phyloP scores from a whole-genome alignment of 169 alveolate species.

The Babesia gibsoni region DNA sequence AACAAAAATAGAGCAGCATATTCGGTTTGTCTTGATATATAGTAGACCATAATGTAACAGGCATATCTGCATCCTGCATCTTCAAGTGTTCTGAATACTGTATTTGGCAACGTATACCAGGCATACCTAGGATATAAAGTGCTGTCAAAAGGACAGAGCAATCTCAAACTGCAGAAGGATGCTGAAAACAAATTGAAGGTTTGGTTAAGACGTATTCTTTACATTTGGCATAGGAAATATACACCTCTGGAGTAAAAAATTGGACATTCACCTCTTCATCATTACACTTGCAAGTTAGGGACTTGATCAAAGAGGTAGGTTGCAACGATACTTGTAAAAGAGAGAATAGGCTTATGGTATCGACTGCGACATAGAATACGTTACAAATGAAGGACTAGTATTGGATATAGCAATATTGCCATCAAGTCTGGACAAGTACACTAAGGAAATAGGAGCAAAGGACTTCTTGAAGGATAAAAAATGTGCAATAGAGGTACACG shows the following conservation, averaged over 20 bases:
- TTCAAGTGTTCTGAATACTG: constrained; percentile 2
- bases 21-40: constrained; percentile 1
- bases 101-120: constrained; percentile 15
- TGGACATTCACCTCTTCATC: constrained; percentile 37
- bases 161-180: constrained; percentile 11
- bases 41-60: background rate
- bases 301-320: constrained; percentile 24
- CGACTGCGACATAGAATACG: constrained; percentile 17
- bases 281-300: constrained; percentile 28
- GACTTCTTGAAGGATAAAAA: constrained; percentile 32
- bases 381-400: constrained; percentile 25
- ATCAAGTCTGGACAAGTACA: constrained; percentile 5
- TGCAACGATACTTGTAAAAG: background rate
- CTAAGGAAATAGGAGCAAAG: background rate
- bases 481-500: constrained; percentile 53
- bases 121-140: constrained; percentile 35
- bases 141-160: background rate
- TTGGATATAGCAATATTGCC: constrained; percentile 45
- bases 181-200: constrained; percentile 18
- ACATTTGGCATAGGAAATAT: constrained; percentile 17
- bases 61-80: constrained; percentile 26
- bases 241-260: constrained; percentile 1
- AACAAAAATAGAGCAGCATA: constrained; percentile 17
- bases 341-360: constrained; percentile 14
- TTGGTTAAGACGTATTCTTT: background rate